Evolutionary conservation across 257 asterid species (phyloP), one percentile per base, ranked within the genome.

Genomic region (Solanum okadae): DNA sequence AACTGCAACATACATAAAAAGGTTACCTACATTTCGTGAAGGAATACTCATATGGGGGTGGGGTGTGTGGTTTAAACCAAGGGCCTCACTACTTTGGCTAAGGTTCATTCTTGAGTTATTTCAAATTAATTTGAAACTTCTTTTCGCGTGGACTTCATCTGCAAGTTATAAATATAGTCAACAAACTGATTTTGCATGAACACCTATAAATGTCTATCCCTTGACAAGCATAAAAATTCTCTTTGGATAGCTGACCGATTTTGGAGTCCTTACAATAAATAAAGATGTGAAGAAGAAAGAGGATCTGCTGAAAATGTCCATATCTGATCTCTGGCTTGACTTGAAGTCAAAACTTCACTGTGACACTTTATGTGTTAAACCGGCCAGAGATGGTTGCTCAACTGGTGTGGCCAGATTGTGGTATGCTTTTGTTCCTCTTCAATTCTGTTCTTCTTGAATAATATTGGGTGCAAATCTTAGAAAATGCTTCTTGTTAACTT

Each of bases 301-400:
- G 40, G 96, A 96, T 42, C 90, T 96, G 89, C 88, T 93, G 49
- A 91, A 91, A 83, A 68, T 65, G 73, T 90, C 92, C 59, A 89
- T 87, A 22, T 81, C 84, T 61, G 93, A 95, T 37, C 88, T 86
- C 87, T 96, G 98, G 98, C 89, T 84, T 73, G 98, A 95, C 37
- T 90, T 96, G 91, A 95, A 90, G 67, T 89, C 92, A 90, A 93
- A 93, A 89, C 98, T 96, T 90, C 90, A 84, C 83, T 91, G 93
- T 65, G 89, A 91, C 90, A 92, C 96, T 73, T 86, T 96, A 37
- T 95, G 98, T 78, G 92, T 96, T 87, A 96, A 96, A 93, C 98
- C 98, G 86, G 96, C 96, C 84, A 93, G 98, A 92, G 98, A 96
- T 91, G 98, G 98, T 88, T 96, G 98, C 90, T 96, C 98, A 70